Evolutionary conservation across 768 basidiomycete species (phyloP).

Genomic region (Fistulinella prunicolor): DNA sequence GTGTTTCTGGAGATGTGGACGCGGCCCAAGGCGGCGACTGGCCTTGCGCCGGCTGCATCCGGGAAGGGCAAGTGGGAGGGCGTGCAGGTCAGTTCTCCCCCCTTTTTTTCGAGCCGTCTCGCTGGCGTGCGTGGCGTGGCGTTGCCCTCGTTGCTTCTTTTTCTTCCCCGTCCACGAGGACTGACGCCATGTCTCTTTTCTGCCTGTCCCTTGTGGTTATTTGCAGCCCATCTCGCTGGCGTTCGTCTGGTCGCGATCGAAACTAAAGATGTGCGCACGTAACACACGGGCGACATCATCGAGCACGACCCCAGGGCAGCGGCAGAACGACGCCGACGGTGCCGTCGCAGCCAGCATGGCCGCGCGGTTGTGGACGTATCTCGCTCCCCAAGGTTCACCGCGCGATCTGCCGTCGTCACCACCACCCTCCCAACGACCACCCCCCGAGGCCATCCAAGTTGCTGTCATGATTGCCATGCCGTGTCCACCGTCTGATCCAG

Average conservation of each 20-base stretch:
- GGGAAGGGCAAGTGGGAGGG: slow-evolving; percentile 10
- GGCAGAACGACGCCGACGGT: background rate
- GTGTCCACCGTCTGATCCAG: slow-evolving; percentile 4
- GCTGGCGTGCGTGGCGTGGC: too few species aligned
- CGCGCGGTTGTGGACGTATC: slow-evolving; percentile 5
- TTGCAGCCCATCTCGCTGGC: slow-evolving; percentile 24
- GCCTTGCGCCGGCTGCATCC: background rate
- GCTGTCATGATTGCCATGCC: slow-evolving; percentile 51
- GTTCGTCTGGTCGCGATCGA: slow-evolving; percentile 17
- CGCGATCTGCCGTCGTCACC: slow-evolving; percentile 7
- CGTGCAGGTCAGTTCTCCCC: slow-evolving; percentile 22
- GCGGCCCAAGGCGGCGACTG: background rate
- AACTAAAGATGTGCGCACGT: background rate
- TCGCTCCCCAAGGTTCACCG: slow-evolving; percentile 5
- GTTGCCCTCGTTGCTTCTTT: background rate
- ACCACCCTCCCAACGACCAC: slow-evolving; percentile 7
- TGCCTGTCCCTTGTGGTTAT: too few species aligned
- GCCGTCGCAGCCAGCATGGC: background rate
- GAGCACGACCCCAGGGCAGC: background rate
- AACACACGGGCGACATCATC: background rate
- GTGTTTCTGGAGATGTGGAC: slow-evolving; percentile 22
- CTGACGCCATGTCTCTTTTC: too few species aligned
- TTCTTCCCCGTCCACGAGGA: too few species aligned
- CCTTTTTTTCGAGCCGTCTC: too few species aligned
- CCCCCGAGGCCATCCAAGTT: slow-evolving; percentile 34